Evolutionary conservation across 805 yeast genomes (phyloP).

Genomic region (Danielia oregonensis): DNA sequence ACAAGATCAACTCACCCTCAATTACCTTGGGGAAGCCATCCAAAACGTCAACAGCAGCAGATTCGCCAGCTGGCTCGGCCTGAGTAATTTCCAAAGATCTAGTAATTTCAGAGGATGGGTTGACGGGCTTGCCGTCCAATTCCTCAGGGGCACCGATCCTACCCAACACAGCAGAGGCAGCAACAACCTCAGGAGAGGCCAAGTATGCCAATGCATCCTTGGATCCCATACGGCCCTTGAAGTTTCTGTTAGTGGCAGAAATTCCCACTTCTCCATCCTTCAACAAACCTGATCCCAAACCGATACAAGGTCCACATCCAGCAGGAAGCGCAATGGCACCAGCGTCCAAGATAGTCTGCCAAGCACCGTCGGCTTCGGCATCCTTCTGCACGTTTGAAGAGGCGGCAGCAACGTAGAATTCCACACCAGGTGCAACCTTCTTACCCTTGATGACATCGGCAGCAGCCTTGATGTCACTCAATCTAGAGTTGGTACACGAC

Average conservation of each 20-base stretch:
- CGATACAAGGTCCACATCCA: constrained; percentile 99
- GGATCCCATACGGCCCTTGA: constrained; percentile 99
- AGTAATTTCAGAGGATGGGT: constrained; percentile 48
- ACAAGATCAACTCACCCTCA: constrained; percentile 86
- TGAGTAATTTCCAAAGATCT: constrained; percentile 31
- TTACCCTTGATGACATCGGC: constrained; percentile 81
- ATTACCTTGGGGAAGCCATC: constrained; percentile 89
- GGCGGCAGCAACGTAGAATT: constrained; percentile 97
- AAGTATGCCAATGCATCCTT: constrained; percentile 93
- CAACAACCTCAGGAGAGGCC: constrained; percentile 97
- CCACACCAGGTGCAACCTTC: constrained; percentile 84
- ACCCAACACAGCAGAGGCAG: constrained; percentile 96
- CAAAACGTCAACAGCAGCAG: constrained; percentile 62
- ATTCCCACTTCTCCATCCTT: constrained; percentile 98
- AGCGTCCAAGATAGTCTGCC: constrained; percentile 85
- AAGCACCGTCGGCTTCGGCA: constrained; percentile 87
- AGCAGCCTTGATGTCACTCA: constrained; percentile 91
- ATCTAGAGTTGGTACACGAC: constrained; percentile 95
- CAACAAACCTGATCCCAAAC: constrained; percentile 89
- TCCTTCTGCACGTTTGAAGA: constrained; percentile 89
- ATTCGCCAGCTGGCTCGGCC: constrained; percentile 23
- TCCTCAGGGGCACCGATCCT: constrained; percentile 91
- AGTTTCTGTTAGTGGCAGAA: constrained; percentile 96
- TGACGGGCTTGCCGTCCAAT: constrained; percentile 51
- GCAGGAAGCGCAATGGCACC: constrained; percentile 96